These are phyloP conservation scores for Deakozyma indianensis DNA, from an alignment of 805 yeast species.

Conservation along the genomic window DNA sequence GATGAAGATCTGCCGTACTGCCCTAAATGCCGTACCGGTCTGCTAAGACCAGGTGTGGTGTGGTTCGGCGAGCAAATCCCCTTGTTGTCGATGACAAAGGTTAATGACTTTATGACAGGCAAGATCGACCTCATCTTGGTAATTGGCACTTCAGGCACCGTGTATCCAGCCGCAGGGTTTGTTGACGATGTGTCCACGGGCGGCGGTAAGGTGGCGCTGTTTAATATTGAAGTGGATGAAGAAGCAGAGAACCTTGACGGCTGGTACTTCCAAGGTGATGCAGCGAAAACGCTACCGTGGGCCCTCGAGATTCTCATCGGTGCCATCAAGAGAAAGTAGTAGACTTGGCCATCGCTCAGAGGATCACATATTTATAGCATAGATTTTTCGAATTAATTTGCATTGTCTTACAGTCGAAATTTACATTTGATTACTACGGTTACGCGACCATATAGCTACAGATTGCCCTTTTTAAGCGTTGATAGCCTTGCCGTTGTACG, in stretches of 20 bases:
- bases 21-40: slow-evolving; percentile 53
- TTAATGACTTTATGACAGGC: slow-evolving; percentile 54
- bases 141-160: slow-evolving; percentile 72
- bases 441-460: too few species aligned
- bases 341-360: too few species aligned
- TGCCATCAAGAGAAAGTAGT: background rate
- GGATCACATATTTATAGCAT: background rate
- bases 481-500: slow-evolving; percentile 72
- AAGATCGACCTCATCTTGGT: slow-evolving; percentile 63
- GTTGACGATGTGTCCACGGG: slow-evolving; percentile 58
- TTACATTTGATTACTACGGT: too few species aligned
- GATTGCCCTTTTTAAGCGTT: slow-evolving; percentile 40
- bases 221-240: slow-evolving; percentile 50
- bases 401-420: too few species aligned
- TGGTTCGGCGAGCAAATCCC: slow-evolving; percentile 93
- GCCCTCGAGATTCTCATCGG: slow-evolving; percentile 40
- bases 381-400: too few species aligned
- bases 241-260: slow-evolving; percentile 30
- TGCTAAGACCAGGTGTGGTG: slow-evolving; percentile 78
- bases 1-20: slow-evolving; percentile 54
- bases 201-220: slow-evolving; percentile 76
- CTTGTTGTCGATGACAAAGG: slow-evolving; percentile 41
- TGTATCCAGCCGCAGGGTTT: slow-evolving; percentile 88
- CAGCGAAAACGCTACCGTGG: slow-evolving; percentile 51
- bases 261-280: slow-evolving; percentile 75